A percentile compares a stretch with the other conserved stretches of the same genome.
phyloP scores from a whole-genome alignment of 2,329 filamentous ascomycete species.

The Exophiala spinifera region DNA sequence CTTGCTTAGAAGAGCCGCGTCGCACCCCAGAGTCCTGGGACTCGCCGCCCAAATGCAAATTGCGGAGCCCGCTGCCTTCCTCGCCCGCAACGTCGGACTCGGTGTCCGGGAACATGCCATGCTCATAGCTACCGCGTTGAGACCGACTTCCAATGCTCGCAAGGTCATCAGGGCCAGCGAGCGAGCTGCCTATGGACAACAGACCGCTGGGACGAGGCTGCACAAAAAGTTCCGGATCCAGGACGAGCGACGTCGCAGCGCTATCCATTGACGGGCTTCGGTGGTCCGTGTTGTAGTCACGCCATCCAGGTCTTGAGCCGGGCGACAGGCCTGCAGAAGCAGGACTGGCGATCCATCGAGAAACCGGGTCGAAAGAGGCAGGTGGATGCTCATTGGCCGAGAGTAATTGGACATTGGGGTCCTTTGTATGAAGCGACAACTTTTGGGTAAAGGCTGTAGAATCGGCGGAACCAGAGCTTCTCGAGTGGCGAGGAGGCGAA shows the following conservation, averaged over 20 bases:
- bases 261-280: conserved; percentile 46
- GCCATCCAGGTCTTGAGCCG: conserved; percentile 39
- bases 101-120: conserved; percentile 52
- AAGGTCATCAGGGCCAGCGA: conserved; percentile 48
- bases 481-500: conserved; percentile 48
- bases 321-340: conserved; percentile 43
- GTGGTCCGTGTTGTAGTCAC: conserved; percentile 39
- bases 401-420: conserved; percentile 16
- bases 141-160: conserved; percentile 51
- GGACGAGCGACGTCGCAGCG: conserved; percentile 37
- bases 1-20: conserved; percentile 46
- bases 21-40: conserved; percentile 36
- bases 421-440: conserved; percentile 28
- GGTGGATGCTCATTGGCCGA: conserved; percentile 22
- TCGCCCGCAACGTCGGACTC: conserved; percentile 43
- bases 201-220: conserved; percentile 36
- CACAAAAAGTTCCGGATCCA: conserved; percentile 41
- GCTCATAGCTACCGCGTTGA: conserved; percentile 62
- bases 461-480: conserved; percentile 34
- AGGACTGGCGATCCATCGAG: conserved; percentile 39
- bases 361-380: conserved; percentile 20
- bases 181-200: conserved; percentile 50
- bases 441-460: conserved; percentile 37
- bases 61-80: conserved; percentile 36
- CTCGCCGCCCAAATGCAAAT: conserved; percentile 38